Base-by-base conservation (phyloP, 1,284 basidiomycete species). In the Leccinum huronense region DNA sequence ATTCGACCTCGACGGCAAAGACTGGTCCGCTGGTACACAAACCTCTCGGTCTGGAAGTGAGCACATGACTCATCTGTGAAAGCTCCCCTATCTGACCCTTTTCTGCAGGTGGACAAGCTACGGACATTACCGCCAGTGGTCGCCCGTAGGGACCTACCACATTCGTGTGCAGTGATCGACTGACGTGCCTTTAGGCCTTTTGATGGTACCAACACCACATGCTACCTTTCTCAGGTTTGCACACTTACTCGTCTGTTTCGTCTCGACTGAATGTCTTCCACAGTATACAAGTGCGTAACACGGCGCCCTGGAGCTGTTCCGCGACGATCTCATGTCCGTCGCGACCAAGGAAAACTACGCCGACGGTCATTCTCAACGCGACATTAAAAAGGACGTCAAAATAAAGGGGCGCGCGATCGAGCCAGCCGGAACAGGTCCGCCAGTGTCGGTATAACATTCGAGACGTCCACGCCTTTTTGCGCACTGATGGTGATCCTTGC, bases 1-100 rank as follows among this genome's bases (percentile, higher is more conserved):
- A 38, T 89, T 93, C 70, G 89, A 87, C 60, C 83, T 91, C 66
- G 80, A 85, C 65, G 88, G 86, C 66, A 90, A 90, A 73, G 90
- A 93, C 73, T 91, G 85, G 78, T 84, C 82, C 69, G 87, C 88
- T 64, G 88, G 90, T 31, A 79, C 84, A 2, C 84, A 88, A 72
- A 80, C 81, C 69, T 78, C 80, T 2, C 93, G 91, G 90, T 74
- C 78, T 8, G 83, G 81, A 66, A 85, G 88, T 87, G 63, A 69
- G 80, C 68, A 31, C 55, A 11, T 23, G 14, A 23, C 38, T 53
- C 10, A 56, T 38, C 27, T 57, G 58, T 61, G 23, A 31, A 33
- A 57, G 42, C 11, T 40, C 55, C 23, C 45, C 7, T 11, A n/a
- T 23, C 62, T 68, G 58, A 62, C 65, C 11, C 60, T 57, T 59